phyloP scores from a whole-genome alignment of 73 alveolate genomes.

The Paramecium primaurelia region DNA sequence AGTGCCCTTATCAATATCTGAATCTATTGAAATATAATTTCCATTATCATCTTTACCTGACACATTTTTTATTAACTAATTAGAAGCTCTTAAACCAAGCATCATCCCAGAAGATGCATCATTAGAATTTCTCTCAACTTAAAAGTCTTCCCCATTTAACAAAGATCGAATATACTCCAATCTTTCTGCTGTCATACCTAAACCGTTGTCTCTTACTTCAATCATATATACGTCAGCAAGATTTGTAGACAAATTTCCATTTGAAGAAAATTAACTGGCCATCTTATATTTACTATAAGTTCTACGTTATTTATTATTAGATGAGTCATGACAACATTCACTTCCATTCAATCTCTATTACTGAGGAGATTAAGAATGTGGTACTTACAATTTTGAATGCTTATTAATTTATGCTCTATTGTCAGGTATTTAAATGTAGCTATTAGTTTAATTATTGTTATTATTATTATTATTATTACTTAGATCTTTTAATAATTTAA shows the following conservation, averaged over 20 bases:
- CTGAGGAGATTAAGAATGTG: neutral
- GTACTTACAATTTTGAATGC: neutral
- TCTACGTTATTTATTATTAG: neutral
- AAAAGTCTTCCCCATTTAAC: neutral
- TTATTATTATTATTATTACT: neutral
- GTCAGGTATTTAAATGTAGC: neutral
- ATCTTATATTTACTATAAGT: neutral
- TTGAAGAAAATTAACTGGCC: neutral
- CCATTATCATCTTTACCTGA: neutral
- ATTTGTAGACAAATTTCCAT: neutral
- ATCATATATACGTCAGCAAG: neutral
- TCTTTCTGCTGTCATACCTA: neutral
- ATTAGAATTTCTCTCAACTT: neutral
- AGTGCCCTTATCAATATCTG: neutral
- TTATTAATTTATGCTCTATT: neutral
- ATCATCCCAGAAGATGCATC: constrained; percentile 15
- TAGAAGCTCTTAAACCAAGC: constrained; percentile 3
- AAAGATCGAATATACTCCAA: neutral
- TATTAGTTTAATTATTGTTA: neutral
- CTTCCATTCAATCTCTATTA: neutral
- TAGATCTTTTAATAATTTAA: neutral
- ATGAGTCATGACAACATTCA: neutral
- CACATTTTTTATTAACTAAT: neutral
- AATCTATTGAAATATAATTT: neutral
- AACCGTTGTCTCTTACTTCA: neutral